These are phyloP conservation scores for Parachlorella kessleri DNA, from an alignment of 139 green algal species.

Conservation along the genomic window DNA sequence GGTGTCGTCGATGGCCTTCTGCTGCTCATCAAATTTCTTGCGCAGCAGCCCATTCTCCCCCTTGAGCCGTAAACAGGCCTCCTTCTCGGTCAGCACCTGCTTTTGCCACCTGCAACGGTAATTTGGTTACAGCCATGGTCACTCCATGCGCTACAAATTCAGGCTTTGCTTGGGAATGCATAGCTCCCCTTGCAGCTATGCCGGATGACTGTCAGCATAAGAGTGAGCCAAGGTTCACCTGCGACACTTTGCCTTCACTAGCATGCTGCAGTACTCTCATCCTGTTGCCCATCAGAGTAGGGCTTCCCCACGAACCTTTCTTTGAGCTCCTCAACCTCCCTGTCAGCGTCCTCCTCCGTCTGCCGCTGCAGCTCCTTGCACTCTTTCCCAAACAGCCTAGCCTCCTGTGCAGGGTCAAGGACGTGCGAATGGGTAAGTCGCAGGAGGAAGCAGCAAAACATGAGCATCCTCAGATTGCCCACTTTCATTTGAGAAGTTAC, in stretches of 20 bases:
- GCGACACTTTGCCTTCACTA: no score
- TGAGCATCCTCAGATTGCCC: no score
- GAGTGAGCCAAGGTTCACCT: no score
- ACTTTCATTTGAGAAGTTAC: no score
- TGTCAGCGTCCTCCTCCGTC: conserved; percentile 90
- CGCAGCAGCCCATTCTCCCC: conserved; percentile 95
- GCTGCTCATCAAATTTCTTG: conserved; percentile 89
- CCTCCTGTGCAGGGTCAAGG: conserved; percentile 57
- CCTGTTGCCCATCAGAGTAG: no score
- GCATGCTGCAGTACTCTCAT: no score
- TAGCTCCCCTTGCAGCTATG: not conserved
- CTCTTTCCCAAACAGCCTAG: conserved; percentile 35
- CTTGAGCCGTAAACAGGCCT: conserved; percentile 80
- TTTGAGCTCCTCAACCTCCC: conserved; percentile 92
- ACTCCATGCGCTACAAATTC: no score
- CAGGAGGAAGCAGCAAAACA: no score
- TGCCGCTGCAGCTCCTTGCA: conserved; percentile 83
- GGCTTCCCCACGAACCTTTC: conserved; percentile 73
- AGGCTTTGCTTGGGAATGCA: no score
- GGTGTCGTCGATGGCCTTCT: conserved; percentile 87
- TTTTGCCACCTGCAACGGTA: not conserved
- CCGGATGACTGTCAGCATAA: not conserved
- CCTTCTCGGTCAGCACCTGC: conserved; percentile 63
- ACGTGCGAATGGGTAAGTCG: no score
- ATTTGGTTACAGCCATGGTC: no score